A percentile compares a stretch with the other conserved stretches of the same genome.
phyloP scores from a whole-genome alignment of 129 eudicot genomes.

The Lonicera japonica region DNA sequence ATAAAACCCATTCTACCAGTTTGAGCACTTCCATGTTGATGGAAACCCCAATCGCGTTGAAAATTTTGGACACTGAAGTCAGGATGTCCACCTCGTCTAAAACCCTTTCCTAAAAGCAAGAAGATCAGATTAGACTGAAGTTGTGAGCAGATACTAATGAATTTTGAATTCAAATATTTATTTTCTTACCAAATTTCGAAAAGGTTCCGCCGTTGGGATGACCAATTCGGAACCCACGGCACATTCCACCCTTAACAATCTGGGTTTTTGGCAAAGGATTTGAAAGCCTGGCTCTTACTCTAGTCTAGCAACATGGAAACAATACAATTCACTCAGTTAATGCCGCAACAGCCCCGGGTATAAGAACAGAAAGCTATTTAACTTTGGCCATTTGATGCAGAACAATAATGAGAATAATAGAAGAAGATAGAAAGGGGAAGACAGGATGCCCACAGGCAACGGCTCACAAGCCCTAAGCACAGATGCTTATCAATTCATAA shows the following conservation, averaged over 20 bases:
- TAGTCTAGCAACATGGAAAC: conserved; percentile 28
- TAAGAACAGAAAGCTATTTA: neutral
- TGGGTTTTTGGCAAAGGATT: conserved; percentile 79
- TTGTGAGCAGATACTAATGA: neutral
- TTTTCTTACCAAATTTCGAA: conserved; percentile 29
- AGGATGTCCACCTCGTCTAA: conserved; percentile 43
- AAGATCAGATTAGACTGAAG: conserved; percentile 8
- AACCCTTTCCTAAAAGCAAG: conserved; percentile 42
- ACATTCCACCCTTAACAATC: conserved; percentile 83
- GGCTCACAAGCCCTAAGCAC: too few relatives aligned
- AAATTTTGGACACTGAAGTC: conserved; percentile 23
- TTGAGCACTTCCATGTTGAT: conserved; percentile 48
- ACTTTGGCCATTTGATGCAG: too few relatives aligned
- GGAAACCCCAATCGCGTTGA: conserved; percentile 42
- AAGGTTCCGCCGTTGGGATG: conserved; percentile 27
- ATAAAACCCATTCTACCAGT: conserved; percentile 38
- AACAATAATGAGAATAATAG: too few relatives aligned
- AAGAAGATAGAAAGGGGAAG: too few relatives aligned
- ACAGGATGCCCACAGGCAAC: too few relatives aligned
- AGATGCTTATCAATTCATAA: too few relatives aligned
- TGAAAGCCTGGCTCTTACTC: conserved; percentile 70
- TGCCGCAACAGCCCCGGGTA: neutral
- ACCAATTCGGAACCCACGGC: conserved; percentile 69
- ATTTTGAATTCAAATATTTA: neutral
- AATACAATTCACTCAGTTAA: conserved; percentile 8